Evolutionary conservation across 495 filamentous ascomycete genomes (phyloP).

Genomic region (Lasiosphaeris hirsuta): DNA sequence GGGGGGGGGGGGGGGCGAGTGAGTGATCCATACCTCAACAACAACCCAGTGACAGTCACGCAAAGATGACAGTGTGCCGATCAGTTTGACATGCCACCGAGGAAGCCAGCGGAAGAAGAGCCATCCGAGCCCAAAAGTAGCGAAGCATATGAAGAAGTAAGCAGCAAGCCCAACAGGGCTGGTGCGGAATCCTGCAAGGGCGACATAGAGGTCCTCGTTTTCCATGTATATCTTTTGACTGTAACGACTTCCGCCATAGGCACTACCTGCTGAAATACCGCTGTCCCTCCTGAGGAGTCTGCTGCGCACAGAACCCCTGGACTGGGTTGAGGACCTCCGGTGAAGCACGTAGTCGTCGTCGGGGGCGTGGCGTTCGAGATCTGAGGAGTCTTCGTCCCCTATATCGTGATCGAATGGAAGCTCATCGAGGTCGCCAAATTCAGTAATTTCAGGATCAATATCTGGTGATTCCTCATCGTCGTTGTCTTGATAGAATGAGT

Average conservation of each 20-base stretch:
- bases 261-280: slow-evolving; percentile 58
- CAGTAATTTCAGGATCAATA: not conserved
- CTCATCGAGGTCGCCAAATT: slow-evolving; percentile 35
- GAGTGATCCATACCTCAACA: slow-evolving; percentile 50
- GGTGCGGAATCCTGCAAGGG: slow-evolving; percentile 85
- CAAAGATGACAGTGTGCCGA: slow-evolving; percentile 65
- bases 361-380: slow-evolving; percentile 36
- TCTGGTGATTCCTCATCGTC: slow-evolving; percentile 40
- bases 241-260: slow-evolving; percentile 54
- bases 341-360: slow-evolving; percentile 39
- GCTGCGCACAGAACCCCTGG: slow-evolving; percentile 61
- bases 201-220: slow-evolving; percentile 90
- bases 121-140: slow-evolving; percentile 74
- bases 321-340: slow-evolving; percentile 42
- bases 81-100: slow-evolving; percentile 72
- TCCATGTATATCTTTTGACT: slow-evolving; percentile 91
- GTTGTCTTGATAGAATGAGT: slow-evolving; percentile 78
- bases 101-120: slow-evolving; percentile 88
- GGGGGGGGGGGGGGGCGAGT: not conserved
- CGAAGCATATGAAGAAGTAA: slow-evolving; percentile 65
- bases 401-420: slow-evolving; percentile 40
- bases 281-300: slow-evolving; percentile 65
- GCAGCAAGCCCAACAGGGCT: slow-evolving; percentile 60
- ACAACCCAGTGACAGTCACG: slow-evolving; percentile 84
- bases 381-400: slow-evolving; percentile 38